These are phyloP conservation scores for Fremontodendron californicum DNA, from an alignment of 345 rosid genomes.

Conservation along the genomic window DNA sequence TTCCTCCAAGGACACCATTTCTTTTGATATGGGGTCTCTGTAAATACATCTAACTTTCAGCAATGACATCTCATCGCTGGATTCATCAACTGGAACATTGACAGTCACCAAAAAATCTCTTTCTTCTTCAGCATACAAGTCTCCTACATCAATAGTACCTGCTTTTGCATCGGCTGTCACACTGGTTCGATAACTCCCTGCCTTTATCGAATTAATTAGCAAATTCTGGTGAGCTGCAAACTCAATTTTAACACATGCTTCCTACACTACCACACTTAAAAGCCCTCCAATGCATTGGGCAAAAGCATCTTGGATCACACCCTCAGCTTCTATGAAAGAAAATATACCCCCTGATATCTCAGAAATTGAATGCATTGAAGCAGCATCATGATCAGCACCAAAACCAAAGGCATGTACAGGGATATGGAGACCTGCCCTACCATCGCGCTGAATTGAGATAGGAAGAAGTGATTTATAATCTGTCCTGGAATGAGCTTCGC, in stretches of 20 bases:
- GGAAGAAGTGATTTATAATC: conserved; percentile 62
- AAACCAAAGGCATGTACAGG: conserved; percentile 97
- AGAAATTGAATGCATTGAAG: conserved; percentile 81
- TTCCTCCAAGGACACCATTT: conserved; percentile 35
- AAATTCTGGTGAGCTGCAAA: conserved; percentile 45
- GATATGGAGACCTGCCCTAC: conserved; percentile 45
- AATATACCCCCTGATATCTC: conserved; percentile 89
- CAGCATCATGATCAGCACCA: conserved; percentile 89
- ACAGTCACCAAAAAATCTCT: conserved; percentile 77
- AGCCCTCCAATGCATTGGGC: conserved; percentile 99
- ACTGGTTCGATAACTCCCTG: conserved; percentile 67
- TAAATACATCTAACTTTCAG: conserved; percentile 62
- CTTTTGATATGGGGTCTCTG: conserved; percentile 67
- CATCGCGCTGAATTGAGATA: conserved; percentile 32
- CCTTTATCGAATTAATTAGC: conserved; percentile 57
- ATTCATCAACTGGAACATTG: conserved; percentile 55
- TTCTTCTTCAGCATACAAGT: conserved; percentile 94
- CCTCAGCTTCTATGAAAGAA: conserved; percentile 90
- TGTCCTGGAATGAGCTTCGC: conserved; percentile 24
- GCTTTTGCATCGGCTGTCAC: conserved; percentile 34
- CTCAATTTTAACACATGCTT: conserved; percentile 53
- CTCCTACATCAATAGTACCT: conserved; percentile 69
- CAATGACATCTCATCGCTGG: conserved; percentile 48
- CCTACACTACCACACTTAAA: conserved; percentile 85
- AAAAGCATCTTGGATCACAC: conserved; percentile 91